Base-by-base conservation (phyloP, 495 filamentous ascomycete species). In the Choiromyces venosus region DNA sequence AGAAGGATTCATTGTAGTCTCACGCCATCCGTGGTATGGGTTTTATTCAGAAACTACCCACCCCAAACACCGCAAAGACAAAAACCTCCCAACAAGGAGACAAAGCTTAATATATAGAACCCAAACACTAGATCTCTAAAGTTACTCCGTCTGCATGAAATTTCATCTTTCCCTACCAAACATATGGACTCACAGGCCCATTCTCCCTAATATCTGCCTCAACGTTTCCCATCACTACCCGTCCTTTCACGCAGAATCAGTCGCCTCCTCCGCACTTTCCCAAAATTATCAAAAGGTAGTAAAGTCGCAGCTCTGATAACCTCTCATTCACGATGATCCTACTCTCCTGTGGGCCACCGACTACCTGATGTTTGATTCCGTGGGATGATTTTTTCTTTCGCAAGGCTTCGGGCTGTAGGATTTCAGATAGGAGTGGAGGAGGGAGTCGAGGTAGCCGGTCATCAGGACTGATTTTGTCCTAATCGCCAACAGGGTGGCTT, bases 261-360 rank as follows among this genome's bases (percentile, higher is more conserved):
- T 73, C n/a, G 87, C 90, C 33, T 75, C 70, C n/a, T 81, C 83
- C 89, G 92, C 25, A 93, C 91, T 77, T 99, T 96, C 68, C 80
- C 81, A 81, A 90, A 97, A 0, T 86, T 89, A 82, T 97, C 97
- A 82, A 96, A 99, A 69, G 98, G 79, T 42, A 96, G 94, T 39
- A 92, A 90, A 1, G 95, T 95, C 25, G 94, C 93, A n/a, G 97
- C 91, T 9, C 95, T 85, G 39, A 99, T 87, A 37, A 99, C 96
- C 95, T 84, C 84, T 98, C 93, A 80, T 99, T 96, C 40, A 96
- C 88, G 35, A 99, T 87, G 14, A 97, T 88, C 4, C 88, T 89
- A 16, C 87, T 82, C 61, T 87, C 85, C 78, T 96, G 89, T 42
- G 98, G 79, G 68, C 83, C 83, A 69, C 87, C 83, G 84, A 94